Base-by-base conservation (phyloP, 2,329 filamentous ascomycete genomes). In the Pseudogymnoascus sp. region DNA sequence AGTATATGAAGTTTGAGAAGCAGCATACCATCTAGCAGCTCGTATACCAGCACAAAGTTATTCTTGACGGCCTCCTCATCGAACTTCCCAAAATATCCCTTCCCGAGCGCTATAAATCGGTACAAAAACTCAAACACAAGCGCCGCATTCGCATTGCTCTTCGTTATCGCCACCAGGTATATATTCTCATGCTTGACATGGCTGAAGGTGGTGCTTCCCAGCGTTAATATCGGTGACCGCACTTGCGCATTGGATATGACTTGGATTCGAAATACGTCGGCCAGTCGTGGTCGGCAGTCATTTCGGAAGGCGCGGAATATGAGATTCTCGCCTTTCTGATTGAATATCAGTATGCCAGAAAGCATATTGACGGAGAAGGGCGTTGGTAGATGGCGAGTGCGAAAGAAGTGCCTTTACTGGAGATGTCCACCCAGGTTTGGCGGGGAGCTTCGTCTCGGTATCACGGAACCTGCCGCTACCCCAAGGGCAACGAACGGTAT, bases 171-270 rank as follows among this genome's bases (percentile, higher is more conserved):
- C 61, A 97, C 93, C 68, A 99, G 77, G 76, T 97, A 99, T 73
- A 99, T 97, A 75, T 99, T 99, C 74, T 99, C 94, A 78, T 97
- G 93, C 76, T 96, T 97, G 77, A 99, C 93, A 86, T 99, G 94
- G 80, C 92, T 96, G 77, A 99, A 99, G 54, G 95, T 99, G 61
- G 94, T 99, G 74, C 91, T 96, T 66, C 95, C 94, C 62, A 99
- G 86, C 4, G 94, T 99, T 70, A 99, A 82, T 76, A 99, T 97
- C 63, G 94, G 94, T 67, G 94, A 97, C 68, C 95, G 91, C 63
- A 99, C 94, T 75, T 97, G 92, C 60, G 94, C 88, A 75, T 99
- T 99, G 70, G 92, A 96, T 75, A 99, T 97, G 78, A 99, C 93
- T 74, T 99, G 94, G 75, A 99, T 99, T 76, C 94, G 92, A 78